Base-by-base conservation (phyloP, 2,329 filamentous ascomycete genomes). In the Talaromyces albobiverticillius region DNA sequence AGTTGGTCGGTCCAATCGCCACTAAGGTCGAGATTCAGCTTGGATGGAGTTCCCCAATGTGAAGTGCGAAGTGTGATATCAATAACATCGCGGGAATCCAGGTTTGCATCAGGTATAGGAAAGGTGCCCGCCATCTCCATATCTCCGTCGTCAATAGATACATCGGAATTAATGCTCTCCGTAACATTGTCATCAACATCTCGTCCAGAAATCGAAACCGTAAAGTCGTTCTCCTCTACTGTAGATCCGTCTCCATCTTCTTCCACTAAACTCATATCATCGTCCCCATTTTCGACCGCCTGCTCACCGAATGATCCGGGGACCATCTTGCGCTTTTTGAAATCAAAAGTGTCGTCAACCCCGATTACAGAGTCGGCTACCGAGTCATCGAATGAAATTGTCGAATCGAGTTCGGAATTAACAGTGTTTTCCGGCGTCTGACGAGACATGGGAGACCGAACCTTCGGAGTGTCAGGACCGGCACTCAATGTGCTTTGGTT, bases 1-100 rank as follows among this genome's bases (percentile, higher is more conserved):
- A 99, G 80, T 76, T 96, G 92, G 62, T 94, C 88, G 62, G 91
- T 88, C 94, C 94, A 99, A 68, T 96, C 88, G 56, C 92, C 89
- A 51, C 87, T 89, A 59, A 82, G 77, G 62, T 78, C 72, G 49
- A 79, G 76, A 57, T 75, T 71, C 54, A 72, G 68, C 70, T 83
- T 83, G 23, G 77, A 69, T 46, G 82, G 82, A n/a, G 80, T 84
- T 57, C 67, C 70, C 40, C 62, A 65, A 47, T 60, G 68, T 45
- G 66, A 61, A 25, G 62, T 62, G 34, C 62, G 65, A 59, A 65
- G 67, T 54, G 63, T 70, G 53, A 75, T 70, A 50, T 79, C 79
- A 67, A 76, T 74, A 63, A 78, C 78, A 73, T 69, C 82, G 76
- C 82, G 78, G 59, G 77, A 88, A 87, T 89, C 87, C 86, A 83